A percentile compares a stretch with the other conserved stretches of the same genome.
phyloP scores from a whole-genome alignment of 805 yeast genomes.

The Hanseniaspora lindneri region DNA sequence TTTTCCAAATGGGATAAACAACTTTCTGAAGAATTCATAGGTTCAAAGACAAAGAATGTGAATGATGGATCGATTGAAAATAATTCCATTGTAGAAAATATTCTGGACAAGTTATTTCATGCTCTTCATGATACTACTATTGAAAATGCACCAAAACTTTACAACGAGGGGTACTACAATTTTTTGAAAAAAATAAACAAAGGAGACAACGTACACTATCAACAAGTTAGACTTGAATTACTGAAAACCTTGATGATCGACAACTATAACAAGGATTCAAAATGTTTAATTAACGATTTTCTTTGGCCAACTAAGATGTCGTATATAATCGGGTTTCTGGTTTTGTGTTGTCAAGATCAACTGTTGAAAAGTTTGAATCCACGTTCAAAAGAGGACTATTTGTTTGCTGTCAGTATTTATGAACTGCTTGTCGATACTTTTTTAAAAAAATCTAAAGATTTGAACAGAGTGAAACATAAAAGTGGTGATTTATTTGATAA shows the following conservation, averaged over 20 bases:
- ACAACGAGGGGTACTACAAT: constrained; percentile 17
- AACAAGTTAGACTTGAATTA: constrained; percentile 30
- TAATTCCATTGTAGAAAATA: constrained; percentile 16
- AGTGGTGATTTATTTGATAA: constrained; percentile 31
- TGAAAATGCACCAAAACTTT: constrained; percentile 17
- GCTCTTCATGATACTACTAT: constrained; percentile 12
- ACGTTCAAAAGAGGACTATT: constrained; percentile 16
- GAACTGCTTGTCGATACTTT: constrained; percentile 38
- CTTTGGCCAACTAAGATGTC: constrained; percentile 33
- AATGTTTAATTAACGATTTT: constrained; percentile 31
- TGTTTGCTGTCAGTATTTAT: constrained; percentile 29
- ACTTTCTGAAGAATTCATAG: constrained; percentile 26
- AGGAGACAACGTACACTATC: constrained; percentile 27
- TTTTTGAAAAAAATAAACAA: constrained; percentile 27
- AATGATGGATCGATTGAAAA: not conserved
- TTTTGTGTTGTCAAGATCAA: constrained; percentile 26
- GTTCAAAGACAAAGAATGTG: constrained; percentile 15
- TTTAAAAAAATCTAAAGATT: constrained; percentile 28
- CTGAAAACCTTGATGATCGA: constrained; percentile 22
- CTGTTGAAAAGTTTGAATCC: constrained; percentile 20
- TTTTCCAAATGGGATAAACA: constrained; percentile 30
- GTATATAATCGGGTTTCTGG: constrained; percentile 27
- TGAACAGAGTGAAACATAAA: constrained; percentile 27
- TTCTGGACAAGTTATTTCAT: constrained; percentile 2
- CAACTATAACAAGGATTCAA: constrained; percentile 15